phyloP scores from a whole-genome alignment of 192 early-diverging fungal species.

The Lobosporangium transversale region DNA sequence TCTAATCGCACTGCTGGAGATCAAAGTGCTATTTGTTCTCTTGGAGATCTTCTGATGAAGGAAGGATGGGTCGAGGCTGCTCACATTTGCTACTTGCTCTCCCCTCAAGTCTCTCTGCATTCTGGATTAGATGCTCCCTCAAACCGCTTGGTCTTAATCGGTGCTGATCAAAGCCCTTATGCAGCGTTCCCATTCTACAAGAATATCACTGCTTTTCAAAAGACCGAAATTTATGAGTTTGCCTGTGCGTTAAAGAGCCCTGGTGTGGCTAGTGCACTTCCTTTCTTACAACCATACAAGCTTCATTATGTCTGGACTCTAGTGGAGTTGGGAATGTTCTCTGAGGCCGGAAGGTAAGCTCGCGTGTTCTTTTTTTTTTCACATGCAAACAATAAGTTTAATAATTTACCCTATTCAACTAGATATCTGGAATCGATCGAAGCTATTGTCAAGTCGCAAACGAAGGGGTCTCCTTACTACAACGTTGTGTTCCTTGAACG shows the following conservation, averaged over 20 bases:
- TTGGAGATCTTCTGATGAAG: conserved; percentile 81
- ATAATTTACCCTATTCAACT: background rate
- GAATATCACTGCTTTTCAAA: conserved; percentile 68
- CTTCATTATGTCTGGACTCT: conserved; percentile 84
- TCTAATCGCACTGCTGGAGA: conserved; percentile 87
- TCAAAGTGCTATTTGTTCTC: conserved; percentile 68
- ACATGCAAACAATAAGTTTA: background rate
- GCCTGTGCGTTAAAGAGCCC: conserved; percentile 62
- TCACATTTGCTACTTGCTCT: conserved; percentile 85
- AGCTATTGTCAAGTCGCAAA: conserved; percentile 72
- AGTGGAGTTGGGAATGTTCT: conserved; percentile 78
- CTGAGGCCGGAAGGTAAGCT: conserved; percentile 67
- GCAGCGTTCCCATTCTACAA: conserved; percentile 59
- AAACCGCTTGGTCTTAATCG: conserved; percentile 76
- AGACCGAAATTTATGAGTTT: conserved; percentile 90
- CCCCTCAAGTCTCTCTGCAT: conserved; percentile 67
- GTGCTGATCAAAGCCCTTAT: conserved; percentile 58
- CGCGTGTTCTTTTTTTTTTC: background rate
- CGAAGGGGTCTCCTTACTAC: conserved; percentile 85
- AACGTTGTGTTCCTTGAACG: conserved; percentile 74
- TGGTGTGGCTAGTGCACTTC: conserved; percentile 66
- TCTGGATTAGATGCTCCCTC: conserved; percentile 71
- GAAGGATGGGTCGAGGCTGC: conserved; percentile 67
- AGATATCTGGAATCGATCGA: conserved; percentile 85
- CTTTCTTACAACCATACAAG: conserved; percentile 93